Evolutionary conservation across 2,329 filamentous ascomycete species (phyloP).

Genomic region (Juglanconis sp.): DNA sequence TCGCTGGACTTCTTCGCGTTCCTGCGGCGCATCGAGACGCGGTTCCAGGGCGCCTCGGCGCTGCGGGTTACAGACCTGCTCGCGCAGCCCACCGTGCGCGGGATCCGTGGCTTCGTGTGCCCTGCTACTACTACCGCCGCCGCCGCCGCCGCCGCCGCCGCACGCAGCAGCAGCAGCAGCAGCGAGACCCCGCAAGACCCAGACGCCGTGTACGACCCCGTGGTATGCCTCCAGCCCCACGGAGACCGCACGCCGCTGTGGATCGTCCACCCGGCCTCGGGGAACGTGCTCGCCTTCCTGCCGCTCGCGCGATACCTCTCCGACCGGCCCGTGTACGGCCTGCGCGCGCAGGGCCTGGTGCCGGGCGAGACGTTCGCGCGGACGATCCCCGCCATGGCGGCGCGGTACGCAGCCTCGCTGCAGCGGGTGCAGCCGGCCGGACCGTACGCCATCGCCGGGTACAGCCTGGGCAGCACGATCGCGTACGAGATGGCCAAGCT

Average conservation of each 20-base stretch:
- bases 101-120: too few relatives aligned
- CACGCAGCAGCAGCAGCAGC: too few relatives aligned
- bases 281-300: conserved; percentile 42
- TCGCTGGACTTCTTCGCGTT: too few relatives aligned
- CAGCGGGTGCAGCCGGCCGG: conserved; percentile 41
- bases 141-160: too few relatives aligned
- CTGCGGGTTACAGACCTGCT: too few relatives aligned
- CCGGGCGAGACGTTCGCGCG: conserved; percentile 34
- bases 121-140: too few relatives aligned
- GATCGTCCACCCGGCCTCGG: conserved; percentile 39
- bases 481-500: conserved; percentile 50
- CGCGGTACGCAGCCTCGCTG: conserved; percentile 39
- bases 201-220: conserved; percentile 30
- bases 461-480: conserved; percentile 47
- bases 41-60: too few relatives aligned
- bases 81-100: too few relatives aligned
- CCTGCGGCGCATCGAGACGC: too few relatives aligned
- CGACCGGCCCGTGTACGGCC: conserved; percentile 42
- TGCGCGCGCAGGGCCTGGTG: conserved; percentile 43
- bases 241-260: conserved; percentile 35
- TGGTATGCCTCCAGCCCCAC: conserved; percentile 31
- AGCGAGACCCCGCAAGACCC: too few relatives aligned
- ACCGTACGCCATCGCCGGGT: conserved; percentile 51
- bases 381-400: conserved; percentile 36
- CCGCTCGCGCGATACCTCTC: conserved; percentile 34